phyloP scores from a whole-genome alignment of 2,329 filamentous ascomycete species.

The Aspergillus ibericus region DNA sequence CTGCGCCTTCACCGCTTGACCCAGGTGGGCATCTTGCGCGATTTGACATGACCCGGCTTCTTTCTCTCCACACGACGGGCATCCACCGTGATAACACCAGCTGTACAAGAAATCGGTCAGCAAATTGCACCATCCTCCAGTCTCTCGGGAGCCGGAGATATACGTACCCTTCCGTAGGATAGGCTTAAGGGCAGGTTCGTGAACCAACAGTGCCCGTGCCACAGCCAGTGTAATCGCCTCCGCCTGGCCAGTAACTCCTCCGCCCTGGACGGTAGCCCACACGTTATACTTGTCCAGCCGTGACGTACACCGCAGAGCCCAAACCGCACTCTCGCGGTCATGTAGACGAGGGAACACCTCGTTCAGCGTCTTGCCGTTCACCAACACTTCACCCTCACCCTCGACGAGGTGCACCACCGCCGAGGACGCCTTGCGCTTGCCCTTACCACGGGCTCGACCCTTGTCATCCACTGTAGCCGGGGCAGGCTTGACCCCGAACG shows the following conservation, averaged over 20 bases:
- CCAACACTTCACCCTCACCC: slow-evolving; percentile 81
- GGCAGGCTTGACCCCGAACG: slow-evolving; percentile 63
- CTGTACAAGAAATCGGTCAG: slow-evolving; percentile 52
- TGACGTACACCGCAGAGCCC: slow-evolving; percentile 80
- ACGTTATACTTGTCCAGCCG: slow-evolving; percentile 96
- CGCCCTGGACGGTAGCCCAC: slow-evolving; percentile 80
- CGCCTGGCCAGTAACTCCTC: slow-evolving; percentile 91
- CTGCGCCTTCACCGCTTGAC: slow-evolving; percentile 69
- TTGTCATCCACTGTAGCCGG: slow-evolving; percentile 68
- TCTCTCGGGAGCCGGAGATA: neutral
- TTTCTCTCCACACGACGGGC: slow-evolving; percentile 93
- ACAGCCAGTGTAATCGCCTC: slow-evolving; percentile 91
- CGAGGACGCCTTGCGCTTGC: slow-evolving; percentile 81
- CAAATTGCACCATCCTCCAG: neutral
- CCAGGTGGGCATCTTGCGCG: slow-evolving; percentile 97
- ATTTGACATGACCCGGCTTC: slow-evolving; percentile 94
- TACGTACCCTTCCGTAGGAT: slow-evolving; percentile 81
- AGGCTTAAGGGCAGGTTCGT: slow-evolving; percentile 90
- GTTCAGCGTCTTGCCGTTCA: slow-evolving; percentile 85
- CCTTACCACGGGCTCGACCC: slow-evolving; percentile 76
- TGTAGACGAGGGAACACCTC: slow-evolving; percentile 84
- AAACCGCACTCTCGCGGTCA: slow-evolving; percentile 90
- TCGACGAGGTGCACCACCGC: slow-evolving; percentile 88
- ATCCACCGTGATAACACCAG: slow-evolving; percentile 89
- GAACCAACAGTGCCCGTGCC: slow-evolving; percentile 80